Percentiles rank a stretch among this genome's conserved stretches.
Evolutionary conservation across 2,329 filamentous ascomycete species (phyloP).

Genomic region (Epichloe glyceriae): DNA sequence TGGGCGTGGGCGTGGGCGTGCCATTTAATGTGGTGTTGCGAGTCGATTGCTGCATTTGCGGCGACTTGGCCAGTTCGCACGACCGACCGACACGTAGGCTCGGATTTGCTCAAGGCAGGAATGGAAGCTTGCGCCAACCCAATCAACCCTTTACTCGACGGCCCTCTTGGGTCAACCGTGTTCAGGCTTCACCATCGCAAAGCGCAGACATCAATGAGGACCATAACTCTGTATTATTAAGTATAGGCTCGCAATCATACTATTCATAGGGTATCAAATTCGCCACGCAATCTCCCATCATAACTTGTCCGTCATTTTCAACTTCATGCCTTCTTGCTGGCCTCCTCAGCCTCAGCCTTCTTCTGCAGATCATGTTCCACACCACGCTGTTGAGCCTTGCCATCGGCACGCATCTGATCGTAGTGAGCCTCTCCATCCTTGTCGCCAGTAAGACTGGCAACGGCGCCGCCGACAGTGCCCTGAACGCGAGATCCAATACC

Average conservation of each 20-base stretch:
- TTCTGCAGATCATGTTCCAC: slow-evolving; percentile 72
- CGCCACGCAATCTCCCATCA: not conserved
- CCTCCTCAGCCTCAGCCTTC: slow-evolving; percentile 39
- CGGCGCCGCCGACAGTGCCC: slow-evolving; percentile 57
- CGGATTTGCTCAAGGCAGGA: too few species aligned
- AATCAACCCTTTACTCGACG: too few species aligned
- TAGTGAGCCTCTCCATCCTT: slow-evolving; percentile 49
- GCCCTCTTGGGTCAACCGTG: too few species aligned
- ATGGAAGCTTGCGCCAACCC: too few species aligned
- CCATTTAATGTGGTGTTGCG: too few species aligned
- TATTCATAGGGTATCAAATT: slow-evolving; percentile 7
- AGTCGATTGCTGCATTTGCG: too few species aligned
- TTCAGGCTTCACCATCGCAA: too few species aligned
- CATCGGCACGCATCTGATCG: slow-evolving; percentile 59
- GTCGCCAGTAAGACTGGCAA: slow-evolving; percentile 64
- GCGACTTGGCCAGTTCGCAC: too few species aligned
- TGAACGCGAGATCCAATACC: slow-evolving; percentile 55
- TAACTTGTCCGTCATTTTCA: not conserved
- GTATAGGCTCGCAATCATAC: slow-evolving; percentile 2
- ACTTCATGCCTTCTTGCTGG: slow-evolving; percentile 4
- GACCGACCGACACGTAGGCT: too few species aligned
- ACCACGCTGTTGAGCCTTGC: slow-evolving; percentile 73
- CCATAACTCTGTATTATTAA: not conserved
- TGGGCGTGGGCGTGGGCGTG: too few species aligned
- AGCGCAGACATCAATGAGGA: not conserved